Base-by-base conservation (phyloP, 345 rosid species). In the Acer saccharum region DNA sequence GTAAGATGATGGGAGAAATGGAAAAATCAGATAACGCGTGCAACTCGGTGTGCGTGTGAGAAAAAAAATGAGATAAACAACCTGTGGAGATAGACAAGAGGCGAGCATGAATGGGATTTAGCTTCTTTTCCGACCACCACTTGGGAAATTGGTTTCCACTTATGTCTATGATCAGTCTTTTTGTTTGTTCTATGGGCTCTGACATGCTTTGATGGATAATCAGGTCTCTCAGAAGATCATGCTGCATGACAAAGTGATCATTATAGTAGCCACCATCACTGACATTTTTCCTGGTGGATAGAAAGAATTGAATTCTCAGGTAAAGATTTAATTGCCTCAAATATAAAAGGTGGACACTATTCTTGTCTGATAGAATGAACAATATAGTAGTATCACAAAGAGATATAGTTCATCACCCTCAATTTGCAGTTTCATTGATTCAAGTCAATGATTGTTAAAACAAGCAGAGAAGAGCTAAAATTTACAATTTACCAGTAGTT, bases 81-180 rank as follows among this genome's bases (percentile, higher is more conserved):
- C 91, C 90, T 55, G 88, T 85, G 43, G 86, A 65, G 58, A 89
- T 85, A 68, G 91, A 83, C 25, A 89, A 21, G 32, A 90, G 80
- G 18, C 78, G 71, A 16, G 89, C 89, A 7, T 25, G n/a, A n/a
- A 75, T 7, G 14, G 78, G 85, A 0, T 76, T 79, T 43, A 16
- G 75, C 68, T 69, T 67, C 66, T 69, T 70, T 69, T 81, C 65
- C 1, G 52, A 72, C 85, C 90, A 90, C 90, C 90, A 88, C 44
- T 79, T 4, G 7, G 94, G 92, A 43, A 83, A 75, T 10, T 58
- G 8, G 70, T 87, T 84, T 18, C 82, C 76, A 65, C 14, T 21
- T n/a, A 83, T 73, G 50, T 85, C 88, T 52, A 86, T 9, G 48
- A 82, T 80, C 65, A 90, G 41, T 76, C 88, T 84, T 71, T 83